Evolutionary conservation across 257 asterid species (phyloP).

Genomic region (Coffea canephora): DNA sequence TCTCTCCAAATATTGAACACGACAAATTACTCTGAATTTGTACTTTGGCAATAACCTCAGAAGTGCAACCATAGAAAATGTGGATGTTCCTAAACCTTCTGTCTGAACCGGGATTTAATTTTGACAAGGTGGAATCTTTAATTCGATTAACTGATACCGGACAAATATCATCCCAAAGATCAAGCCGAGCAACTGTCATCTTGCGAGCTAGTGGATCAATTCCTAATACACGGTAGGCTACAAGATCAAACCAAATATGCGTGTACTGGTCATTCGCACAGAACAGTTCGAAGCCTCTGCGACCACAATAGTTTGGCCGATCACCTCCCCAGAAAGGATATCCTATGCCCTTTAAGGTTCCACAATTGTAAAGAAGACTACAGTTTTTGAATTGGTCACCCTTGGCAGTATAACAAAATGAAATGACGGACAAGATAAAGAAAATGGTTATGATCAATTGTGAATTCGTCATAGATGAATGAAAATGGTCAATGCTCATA

Average conservation of each 20-base stretch:
- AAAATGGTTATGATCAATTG: neutral
- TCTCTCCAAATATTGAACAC: constrained; percentile 1
- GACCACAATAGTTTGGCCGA: constrained; percentile 12
- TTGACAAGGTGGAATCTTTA: neutral
- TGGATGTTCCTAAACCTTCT: neutral
- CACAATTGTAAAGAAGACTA: constrained; percentile 13
- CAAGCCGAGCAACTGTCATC: neutral
- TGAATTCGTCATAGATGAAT: neutral
- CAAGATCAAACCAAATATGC: neutral
- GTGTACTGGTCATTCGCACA: neutral
- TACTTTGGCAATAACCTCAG: constrained; percentile 7
- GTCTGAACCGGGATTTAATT: too few relatives aligned
- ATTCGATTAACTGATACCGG: neutral
- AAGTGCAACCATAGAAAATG: constrained; percentile 16
- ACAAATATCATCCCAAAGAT: neutral
- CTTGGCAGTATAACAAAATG: neutral
- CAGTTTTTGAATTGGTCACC: neutral
- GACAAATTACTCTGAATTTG: constrained; percentile 1
- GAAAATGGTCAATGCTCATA: neutral
- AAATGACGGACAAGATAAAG: neutral
- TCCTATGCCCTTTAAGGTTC: neutral
- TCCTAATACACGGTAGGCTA: neutral
- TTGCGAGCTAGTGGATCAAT: neutral
- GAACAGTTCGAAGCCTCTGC: neutral
- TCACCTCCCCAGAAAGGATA: neutral